phyloP scores from a whole-genome alignment of 176 grass and related monocot species.

The Saccharum spontaneum region DNA sequence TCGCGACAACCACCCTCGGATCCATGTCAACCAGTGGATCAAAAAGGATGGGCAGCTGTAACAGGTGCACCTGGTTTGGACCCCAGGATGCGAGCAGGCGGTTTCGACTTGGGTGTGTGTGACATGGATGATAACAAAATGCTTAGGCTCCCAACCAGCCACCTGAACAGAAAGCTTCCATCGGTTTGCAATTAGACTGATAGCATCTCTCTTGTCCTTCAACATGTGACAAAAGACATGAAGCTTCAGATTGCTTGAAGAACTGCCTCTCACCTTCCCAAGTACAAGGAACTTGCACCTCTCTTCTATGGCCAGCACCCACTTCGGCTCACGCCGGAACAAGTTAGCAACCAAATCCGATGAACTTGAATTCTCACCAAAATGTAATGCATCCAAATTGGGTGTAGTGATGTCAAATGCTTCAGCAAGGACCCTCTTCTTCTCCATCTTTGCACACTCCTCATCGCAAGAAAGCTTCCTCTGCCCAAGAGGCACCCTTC shows the following conservation, averaged over 20 bases:
- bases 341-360: conserved; percentile 65
- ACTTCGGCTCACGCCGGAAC: conserved; percentile 68
- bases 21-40: conserved; percentile 89
- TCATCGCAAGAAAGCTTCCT: conserved; percentile 92
- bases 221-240: conserved; percentile 81
- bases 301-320: no score
- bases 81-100: conserved; percentile 71
- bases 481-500: conserved; percentile 82
- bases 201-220: conserved; percentile 84
- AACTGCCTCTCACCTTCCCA: conserved; percentile 66
- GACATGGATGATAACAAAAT: conserved; percentile 73
- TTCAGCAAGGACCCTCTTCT: conserved; percentile 78
- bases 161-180: conserved; percentile 87
- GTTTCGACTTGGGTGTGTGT: conserved; percentile 83
- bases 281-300: conserved; percentile 92
- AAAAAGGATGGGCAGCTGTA: conserved; percentile 48
- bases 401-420: conserved; percentile 86
- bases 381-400: conserved; percentile 83
- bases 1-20: conserved; percentile 76
- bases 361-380: conserved; percentile 62
- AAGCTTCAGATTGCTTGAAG: conserved; percentile 53
- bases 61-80: conserved; percentile 55
- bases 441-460: conserved; percentile 85
- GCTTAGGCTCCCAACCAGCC: conserved; percentile 87
- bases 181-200: conserved; percentile 72